These are phyloP conservation scores for Aspergillus ochraceoroseus DNA, from an alignment of 2,329 filamentous ascomycete species.

Conservation along the genomic window DNA sequence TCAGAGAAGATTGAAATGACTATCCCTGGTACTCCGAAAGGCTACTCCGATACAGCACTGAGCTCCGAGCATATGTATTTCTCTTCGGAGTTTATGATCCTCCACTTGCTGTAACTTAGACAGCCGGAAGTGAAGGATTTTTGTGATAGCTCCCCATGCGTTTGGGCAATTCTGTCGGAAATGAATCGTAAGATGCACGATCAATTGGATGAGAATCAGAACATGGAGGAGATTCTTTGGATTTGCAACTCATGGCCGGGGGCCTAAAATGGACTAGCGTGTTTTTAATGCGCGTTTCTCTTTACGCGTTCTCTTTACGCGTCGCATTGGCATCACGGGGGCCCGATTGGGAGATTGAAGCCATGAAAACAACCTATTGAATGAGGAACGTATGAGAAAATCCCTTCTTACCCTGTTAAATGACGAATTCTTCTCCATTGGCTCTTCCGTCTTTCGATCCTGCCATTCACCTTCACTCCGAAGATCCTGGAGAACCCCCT, in stretches of 20 bases:
- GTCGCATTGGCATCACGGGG: conserved; percentile 11
- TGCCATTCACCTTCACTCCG: conserved; percentile 47
- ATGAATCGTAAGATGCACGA: no score
- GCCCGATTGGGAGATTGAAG: background rate
- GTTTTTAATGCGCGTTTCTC: conserved; percentile 4
- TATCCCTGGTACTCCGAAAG: background rate
- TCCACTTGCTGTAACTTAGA: background rate
- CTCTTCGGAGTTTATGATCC: background rate
- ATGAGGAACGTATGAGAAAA: no score
- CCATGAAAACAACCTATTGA: conserved; percentile 9
- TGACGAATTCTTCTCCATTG: conserved; percentile 34
- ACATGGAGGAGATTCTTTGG: no score
- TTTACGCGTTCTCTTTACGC: conserved; percentile 10
- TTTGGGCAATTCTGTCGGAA: no score
- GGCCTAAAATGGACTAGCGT: conserved; percentile 5
- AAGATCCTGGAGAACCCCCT: conserved; percentile 29
- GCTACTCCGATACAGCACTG: background rate
- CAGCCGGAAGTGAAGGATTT: background rate
- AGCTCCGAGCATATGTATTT: background rate
- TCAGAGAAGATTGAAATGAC: no score
- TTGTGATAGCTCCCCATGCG: no score
- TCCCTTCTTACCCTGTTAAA: conserved; percentile 20
- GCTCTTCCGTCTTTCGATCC: conserved; percentile 50
- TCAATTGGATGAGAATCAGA: no score
- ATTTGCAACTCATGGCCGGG: background rate